Evolutionary conservation across 2,329 filamentous ascomycete species (phyloP).

Genomic region (Cladosporium halotolerans): DNA sequence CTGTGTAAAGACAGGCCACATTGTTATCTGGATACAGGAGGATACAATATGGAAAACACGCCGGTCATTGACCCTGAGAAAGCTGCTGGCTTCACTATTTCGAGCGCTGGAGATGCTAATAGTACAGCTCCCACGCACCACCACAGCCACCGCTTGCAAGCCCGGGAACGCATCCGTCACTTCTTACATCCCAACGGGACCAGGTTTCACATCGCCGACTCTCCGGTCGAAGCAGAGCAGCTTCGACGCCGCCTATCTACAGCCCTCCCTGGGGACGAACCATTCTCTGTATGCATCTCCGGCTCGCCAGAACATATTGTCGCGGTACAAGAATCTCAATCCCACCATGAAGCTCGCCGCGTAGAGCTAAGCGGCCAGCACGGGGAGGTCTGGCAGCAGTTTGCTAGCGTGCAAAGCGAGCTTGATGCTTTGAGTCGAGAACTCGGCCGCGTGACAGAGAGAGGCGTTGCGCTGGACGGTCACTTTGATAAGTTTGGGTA

Average conservation of each 20-base stretch:
- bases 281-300: slow-evolving; percentile 53
- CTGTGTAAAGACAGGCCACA: too few relatives aligned
- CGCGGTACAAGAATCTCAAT: slow-evolving; percentile 46
- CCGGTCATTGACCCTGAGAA: background rate
- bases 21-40: background rate
- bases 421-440: slow-evolving; percentile 49
- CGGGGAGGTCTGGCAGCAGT: slow-evolving; percentile 48
- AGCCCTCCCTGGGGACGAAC: slow-evolving; percentile 26
- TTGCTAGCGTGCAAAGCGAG: slow-evolving; percentile 50
- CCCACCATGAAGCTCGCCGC: slow-evolving; percentile 47
- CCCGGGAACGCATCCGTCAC: slow-evolving; percentile 39
- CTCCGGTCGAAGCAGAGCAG: slow-evolving; percentile 49
- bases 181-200: slow-evolving; percentile 52
- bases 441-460: slow-evolving; percentile 49
- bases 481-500: slow-evolving; percentile 61
- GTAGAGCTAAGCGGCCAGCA: slow-evolving; percentile 45
- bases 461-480: slow-evolving; percentile 51
- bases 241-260: slow-evolving; percentile 41
- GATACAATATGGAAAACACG: background rate
- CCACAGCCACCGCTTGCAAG: slow-evolving; percentile 1
- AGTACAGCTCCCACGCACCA: background rate
- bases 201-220: slow-evolving; percentile 50
- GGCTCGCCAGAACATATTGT: slow-evolving; percentile 48
- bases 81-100: background rate
- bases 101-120: background rate